phyloP scores from a whole-genome alignment of 306 rosid species.

The Prunus fruticosa region DNA sequence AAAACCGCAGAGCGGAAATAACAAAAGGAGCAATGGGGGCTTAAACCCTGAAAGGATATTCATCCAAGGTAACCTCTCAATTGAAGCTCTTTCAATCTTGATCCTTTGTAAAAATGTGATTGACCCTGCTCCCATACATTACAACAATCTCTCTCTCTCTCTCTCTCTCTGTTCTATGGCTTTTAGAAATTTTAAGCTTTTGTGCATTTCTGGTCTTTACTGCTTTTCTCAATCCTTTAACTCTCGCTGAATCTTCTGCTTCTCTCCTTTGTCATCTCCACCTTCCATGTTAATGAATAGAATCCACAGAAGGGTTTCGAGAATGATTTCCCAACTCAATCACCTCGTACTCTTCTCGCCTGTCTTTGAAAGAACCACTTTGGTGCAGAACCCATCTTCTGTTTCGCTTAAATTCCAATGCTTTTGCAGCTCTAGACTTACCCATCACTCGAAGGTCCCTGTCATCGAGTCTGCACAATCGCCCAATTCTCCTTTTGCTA shows the following conservation, averaged over 20 bases:
- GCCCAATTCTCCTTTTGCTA: constrained; percentile 1
- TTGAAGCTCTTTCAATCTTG: not conserved
- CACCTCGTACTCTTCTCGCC: constrained; percentile 22
- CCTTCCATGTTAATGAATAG: constrained; percentile 28
- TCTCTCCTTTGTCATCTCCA: not conserved
- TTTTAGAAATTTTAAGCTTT: too few relatives aligned
- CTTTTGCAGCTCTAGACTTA: constrained; percentile 20
- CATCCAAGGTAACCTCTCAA: constrained; percentile 12
- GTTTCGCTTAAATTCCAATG: constrained; percentile 21
- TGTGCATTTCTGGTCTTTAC: not conserved
- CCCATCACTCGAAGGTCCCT: constrained; percentile 18
- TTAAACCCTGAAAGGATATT: not conserved
- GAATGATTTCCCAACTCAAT: constrained; percentile 38
- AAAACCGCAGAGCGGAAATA: not conserved
- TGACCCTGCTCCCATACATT: not conserved
- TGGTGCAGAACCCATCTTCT: constrained; percentile 27
- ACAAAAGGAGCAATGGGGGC: not conserved
- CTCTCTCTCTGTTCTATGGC: not conserved
- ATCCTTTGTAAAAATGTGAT: not conserved
- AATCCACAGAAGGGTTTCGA: constrained; percentile 16
- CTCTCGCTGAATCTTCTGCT: not conserved
- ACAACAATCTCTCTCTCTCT: not conserved
- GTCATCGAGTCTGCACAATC: constrained; percentile 9
- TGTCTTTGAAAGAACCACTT: constrained; percentile 14
- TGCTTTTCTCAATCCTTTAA: not conserved